These are phyloP conservation scores for Penicillium janthinellum DNA, from an alignment of 2,329 filamentous ascomycete species.

Conservation along the genomic window DNA sequence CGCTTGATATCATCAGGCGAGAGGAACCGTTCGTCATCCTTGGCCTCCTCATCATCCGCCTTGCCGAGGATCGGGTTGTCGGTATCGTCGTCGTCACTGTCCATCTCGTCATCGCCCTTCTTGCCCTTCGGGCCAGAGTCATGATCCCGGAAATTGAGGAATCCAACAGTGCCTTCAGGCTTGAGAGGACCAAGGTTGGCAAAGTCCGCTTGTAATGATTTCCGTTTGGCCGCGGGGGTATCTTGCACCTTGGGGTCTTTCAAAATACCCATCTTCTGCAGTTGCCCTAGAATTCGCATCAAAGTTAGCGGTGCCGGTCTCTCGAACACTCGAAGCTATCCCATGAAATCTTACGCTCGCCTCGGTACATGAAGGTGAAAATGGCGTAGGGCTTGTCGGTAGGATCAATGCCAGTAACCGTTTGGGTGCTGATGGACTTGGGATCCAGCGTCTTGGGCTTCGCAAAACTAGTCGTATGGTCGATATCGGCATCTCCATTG, in stretches of 20 bases:
- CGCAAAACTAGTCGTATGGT: constrained; percentile 96
- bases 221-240: constrained; percentile 69
- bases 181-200: constrained; percentile 82
- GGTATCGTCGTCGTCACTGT: constrained; percentile 70
- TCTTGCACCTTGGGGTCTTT: constrained; percentile 64
- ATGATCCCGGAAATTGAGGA: constrained; percentile 80
- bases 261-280: constrained; percentile 94
- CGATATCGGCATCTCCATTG: constrained; percentile 76
- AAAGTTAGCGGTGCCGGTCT: not conserved
- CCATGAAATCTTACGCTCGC: constrained; percentile 70
- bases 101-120: constrained; percentile 67
- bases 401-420: constrained; percentile 96
- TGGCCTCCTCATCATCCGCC: constrained; percentile 61
- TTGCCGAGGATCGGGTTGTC: constrained; percentile 65
- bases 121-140: constrained; percentile 60
- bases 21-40: constrained; percentile 51
- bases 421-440: constrained; percentile 97
- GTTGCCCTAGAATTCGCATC: constrained; percentile 65
- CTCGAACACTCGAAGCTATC: not conserved
- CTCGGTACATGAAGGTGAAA: constrained; percentile 97
- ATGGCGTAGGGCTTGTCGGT: constrained; percentile 94
- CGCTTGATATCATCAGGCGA: constrained; percentile 63
- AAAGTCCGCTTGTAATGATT: constrained; percentile 82
- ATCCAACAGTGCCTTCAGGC: constrained; percentile 83
- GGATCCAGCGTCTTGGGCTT: constrained; percentile 95